phyloP scores from a whole-genome alignment of 805 yeast genomes.

The Groenewaldozyma tartarivorans region DNA sequence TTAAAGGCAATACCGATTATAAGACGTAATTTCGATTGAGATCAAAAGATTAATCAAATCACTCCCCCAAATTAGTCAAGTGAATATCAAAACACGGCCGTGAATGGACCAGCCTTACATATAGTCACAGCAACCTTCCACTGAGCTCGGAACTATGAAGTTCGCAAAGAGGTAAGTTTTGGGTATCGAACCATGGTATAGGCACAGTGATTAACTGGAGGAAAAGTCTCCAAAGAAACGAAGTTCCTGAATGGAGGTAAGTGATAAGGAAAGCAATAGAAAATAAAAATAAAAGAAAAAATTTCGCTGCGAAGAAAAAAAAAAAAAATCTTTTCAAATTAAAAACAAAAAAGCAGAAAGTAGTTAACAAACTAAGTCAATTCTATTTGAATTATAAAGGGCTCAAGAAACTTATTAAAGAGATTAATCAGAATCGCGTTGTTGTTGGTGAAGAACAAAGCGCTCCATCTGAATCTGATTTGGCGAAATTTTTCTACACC shows the following conservation, averaged over 20 bases:
- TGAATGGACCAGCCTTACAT: too few relatives aligned
- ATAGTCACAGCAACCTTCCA: too few relatives aligned
- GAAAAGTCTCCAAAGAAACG: constrained; percentile 54
- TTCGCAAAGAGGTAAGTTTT: constrained; percentile 57
- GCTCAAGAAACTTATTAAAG: constrained; percentile 71
- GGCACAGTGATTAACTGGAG: not conserved
- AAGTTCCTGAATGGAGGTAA: constrained; percentile 85
- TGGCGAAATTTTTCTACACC: constrained; percentile 49
- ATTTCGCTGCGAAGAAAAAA: too few relatives aligned
- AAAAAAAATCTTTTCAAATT: too few relatives aligned
- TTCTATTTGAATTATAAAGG: constrained; percentile 79
- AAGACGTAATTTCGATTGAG: too few relatives aligned
- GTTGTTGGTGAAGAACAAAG: not conserved
- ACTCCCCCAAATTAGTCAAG: too few relatives aligned
- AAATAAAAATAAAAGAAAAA: too few relatives aligned
- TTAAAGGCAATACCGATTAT: too few relatives aligned
- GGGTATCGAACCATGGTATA: not conserved
- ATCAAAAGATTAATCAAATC: too few relatives aligned
- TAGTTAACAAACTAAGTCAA: constrained; percentile 25
- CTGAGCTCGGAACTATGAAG: constrained; percentile 14
- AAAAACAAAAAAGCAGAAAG: not conserved
- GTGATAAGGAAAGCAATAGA: constrained; percentile 6
- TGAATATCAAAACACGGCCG: too few relatives aligned
- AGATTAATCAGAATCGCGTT: constrained; percentile 31
- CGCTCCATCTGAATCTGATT: not conserved